phyloP scores from a whole-genome alignment of 1,139 yeast genomes.

The Geotrichum histeridarum region DNA sequence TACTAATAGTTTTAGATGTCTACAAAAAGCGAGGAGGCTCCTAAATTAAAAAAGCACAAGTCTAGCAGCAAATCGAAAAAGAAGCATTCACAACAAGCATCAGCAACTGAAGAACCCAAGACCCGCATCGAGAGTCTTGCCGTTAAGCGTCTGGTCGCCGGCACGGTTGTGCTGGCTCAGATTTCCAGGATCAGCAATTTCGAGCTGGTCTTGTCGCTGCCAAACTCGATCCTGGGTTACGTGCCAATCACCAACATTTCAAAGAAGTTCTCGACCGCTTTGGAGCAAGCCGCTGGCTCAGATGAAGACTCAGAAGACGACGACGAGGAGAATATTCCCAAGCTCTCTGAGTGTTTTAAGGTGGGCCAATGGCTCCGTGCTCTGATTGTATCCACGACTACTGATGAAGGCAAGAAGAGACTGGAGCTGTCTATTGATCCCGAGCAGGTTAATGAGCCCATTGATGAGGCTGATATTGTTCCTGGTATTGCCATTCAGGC shows the following conservation, averaged over 20 bases:
- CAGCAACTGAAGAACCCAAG: slow-evolving; percentile 29
- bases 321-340: slow-evolving; percentile 48
- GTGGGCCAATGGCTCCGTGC: slow-evolving; percentile 88
- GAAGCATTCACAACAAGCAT: slow-evolving; percentile 16
- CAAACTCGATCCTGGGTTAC: slow-evolving; percentile 80
- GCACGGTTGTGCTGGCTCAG: slow-evolving; percentile 74
- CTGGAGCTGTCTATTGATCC: slow-evolving; percentile 77
- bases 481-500: slow-evolving; percentile 68
- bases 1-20: neutral
- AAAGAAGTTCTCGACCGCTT: slow-evolving; percentile 50
- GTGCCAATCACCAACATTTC: slow-evolving; percentile 75
- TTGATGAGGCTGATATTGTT: slow-evolving; percentile 66
- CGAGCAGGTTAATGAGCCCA: slow-evolving; percentile 53
- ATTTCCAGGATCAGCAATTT: slow-evolving; percentile 53
- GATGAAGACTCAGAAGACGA: slow-evolving; percentile 25
- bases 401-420: slow-evolving; percentile 49
- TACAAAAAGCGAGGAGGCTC: slow-evolving; percentile 9
- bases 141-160: slow-evolving; percentile 60
- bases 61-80: slow-evolving; percentile 20
- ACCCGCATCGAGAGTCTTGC: slow-evolving; percentile 54
- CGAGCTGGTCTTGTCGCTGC: slow-evolving; percentile 65
- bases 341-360: slow-evolving; percentile 46
- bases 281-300: slow-evolving; percentile 48
- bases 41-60: slow-evolving; percentile 19
- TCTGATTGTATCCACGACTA: slow-evolving; percentile 43